Percentiles rank a stretch among this genome's conserved stretches.
Evolutionary conservation across 306 rosid species (phyloP).

Genomic region (Rosa lucieae): DNA sequence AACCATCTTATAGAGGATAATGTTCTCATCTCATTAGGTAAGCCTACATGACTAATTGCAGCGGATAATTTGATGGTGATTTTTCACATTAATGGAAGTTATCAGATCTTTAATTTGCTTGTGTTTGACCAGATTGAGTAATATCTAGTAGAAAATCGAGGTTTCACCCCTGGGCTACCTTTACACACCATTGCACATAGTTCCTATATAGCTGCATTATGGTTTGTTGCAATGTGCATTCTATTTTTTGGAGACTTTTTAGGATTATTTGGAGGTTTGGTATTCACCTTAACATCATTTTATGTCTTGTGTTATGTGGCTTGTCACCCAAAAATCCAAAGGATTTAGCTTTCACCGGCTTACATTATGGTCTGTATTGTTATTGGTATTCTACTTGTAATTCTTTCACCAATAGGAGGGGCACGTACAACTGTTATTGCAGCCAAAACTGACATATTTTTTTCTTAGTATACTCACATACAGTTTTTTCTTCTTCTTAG

Average conservation of each 20-base stretch:
- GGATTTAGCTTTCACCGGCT: conserved; percentile 45
- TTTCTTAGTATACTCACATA: conserved; percentile 29
- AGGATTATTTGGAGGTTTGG: conserved; percentile 75
- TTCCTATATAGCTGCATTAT: conserved; percentile 43
- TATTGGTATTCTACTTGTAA: conserved; percentile 29
- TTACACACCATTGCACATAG: conserved; percentile 42
- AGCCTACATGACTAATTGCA: conserved; percentile 57
- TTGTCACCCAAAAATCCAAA: conserved; percentile 32
- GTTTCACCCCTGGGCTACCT: conserved; percentile 27
- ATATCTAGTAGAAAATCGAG: conserved; percentile 29
- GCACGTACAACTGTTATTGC: conserved; percentile 46
- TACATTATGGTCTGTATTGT: not conserved
- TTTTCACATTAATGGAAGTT: conserved; percentile 65
- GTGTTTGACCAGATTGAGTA: conserved; percentile 59
- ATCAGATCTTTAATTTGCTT: conserved; percentile 68
- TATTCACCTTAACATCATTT: conserved; percentile 62
- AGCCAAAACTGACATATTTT: conserved; percentile 38
- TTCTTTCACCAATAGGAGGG: conserved; percentile 64
- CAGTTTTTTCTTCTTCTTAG: not conserved
- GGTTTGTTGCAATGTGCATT: conserved; percentile 46
- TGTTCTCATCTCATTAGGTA: conserved; percentile 52
- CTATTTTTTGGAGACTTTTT: conserved; percentile 76
- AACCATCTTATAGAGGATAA: conserved; percentile 57
- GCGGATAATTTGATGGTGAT: conserved; percentile 64
- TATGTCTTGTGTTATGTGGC: conserved; percentile 59